Evolutionary conservation across 2,329 filamentous ascomycete species (phyloP), one percentile per base, ranked within the genome.

Genomic region (Myriosclerotinia duriaeana): DNA sequence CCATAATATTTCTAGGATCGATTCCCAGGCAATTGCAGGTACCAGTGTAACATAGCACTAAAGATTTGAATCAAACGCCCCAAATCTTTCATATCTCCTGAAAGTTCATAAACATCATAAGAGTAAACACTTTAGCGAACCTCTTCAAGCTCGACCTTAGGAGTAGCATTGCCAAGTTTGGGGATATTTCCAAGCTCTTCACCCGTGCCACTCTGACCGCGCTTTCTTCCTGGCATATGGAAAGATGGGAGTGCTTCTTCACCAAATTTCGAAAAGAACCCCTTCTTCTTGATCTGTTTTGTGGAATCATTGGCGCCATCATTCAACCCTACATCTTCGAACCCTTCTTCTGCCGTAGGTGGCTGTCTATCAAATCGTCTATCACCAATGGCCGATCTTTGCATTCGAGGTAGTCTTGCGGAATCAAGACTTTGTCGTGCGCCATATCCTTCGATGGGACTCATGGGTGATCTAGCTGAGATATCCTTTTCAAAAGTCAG

Each of bases 291-390:
- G 11, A 74, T 72, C 55, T 78, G 73, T 79, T 54, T 63, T 71
- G 76, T 63, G n/a, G 46, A 38, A n/a, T 79, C 80, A 30, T 76
- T 80, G 69, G 85, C 84, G 48, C 95, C 92, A 71, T 97, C 93
- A 67, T 88, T 87, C 55, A 98, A 80, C 5, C 92, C 92, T 11
- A 98, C 91, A 63, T 98, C 94, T 76, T 97, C 94, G 72, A 98
- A 97, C 17, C 82, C 82, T 74, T 96, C 91, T 73, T 95, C 92
- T 53, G 87, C 84, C 40, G 88, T 90, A n/a, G 86, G 83, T 38
- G 84, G 82, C 65, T 87, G 83, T 74, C 80, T 81, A 65, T 86
- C 84, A 71, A 88, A 85, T 61, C 82, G 82, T 66, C 81, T 83
- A 69, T 85, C 81, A 66, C 83, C 81, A 64, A 89, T 77, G 9